Percentiles rank a stretch among this genome's conserved stretches.
These are phyloP conservation scores for Hygrophorus russula DNA, from an alignment of 768 basidiomycete species.

Conservation along the genomic window DNA sequence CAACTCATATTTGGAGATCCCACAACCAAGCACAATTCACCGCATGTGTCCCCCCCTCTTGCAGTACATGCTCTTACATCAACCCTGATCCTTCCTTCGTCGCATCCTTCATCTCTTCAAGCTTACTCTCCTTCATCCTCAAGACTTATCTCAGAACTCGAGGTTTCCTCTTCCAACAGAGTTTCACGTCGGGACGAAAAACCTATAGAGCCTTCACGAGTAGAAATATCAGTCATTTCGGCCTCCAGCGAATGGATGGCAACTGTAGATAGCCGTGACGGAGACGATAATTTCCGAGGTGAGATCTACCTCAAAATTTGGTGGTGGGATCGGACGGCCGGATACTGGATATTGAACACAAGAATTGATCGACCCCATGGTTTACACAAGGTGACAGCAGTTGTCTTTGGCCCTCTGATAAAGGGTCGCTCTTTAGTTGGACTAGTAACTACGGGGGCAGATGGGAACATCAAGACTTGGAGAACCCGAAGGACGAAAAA, in stretches of 20 bases:
- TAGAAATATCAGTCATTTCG: constrained; percentile 61
- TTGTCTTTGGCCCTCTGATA: constrained; percentile 56
- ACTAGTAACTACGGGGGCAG: constrained; percentile 66
- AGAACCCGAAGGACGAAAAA: constrained; percentile 36
- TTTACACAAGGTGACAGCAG: constrained; percentile 40
- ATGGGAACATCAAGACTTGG: constrained; percentile 78
- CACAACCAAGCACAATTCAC: constrained; percentile 24
- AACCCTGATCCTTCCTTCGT: constrained; percentile 80
- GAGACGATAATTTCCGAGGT: constrained; percentile 48
- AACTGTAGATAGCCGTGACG: constrained; percentile 69
- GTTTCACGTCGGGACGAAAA: constrained; percentile 76
- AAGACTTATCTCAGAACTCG: constrained; percentile 72
- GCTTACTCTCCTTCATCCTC: constrained; percentile 69
- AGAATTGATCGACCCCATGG: constrained; percentile 87
- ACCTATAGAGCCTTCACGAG: constrained; percentile 59
- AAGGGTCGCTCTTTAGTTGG: constrained; percentile 21
- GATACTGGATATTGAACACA: constrained; percentile 71
- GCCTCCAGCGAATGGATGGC: constrained; percentile 82
- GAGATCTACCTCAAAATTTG: constrained; percentile 87
- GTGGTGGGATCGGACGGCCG: constrained; percentile 62
- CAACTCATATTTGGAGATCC: constrained; percentile 18
- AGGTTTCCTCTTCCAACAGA: constrained; percentile 89
- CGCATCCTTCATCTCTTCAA: constrained; percentile 93
- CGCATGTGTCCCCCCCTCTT: constrained; percentile 44
- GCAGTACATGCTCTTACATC: constrained; percentile 65